Evolutionary conservation across 768 basidiomycete species (phyloP).

Genomic region (Suillus plorans): DNA sequence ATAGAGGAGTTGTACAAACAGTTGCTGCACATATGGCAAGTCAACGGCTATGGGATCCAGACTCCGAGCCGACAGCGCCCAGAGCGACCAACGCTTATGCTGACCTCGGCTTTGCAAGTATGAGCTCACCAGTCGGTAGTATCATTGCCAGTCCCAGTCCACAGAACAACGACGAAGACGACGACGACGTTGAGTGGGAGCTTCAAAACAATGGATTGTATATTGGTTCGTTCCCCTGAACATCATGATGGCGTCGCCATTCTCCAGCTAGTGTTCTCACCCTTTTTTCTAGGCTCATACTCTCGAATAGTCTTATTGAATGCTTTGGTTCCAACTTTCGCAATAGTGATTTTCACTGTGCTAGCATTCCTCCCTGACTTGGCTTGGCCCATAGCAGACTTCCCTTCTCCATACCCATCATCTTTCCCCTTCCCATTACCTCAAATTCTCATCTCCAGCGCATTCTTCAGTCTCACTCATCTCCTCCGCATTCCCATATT

Average conservation of each 20-base stretch:
- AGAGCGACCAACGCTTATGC: slow-evolving; percentile 9
- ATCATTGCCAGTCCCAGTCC: slow-evolving; percentile 34
- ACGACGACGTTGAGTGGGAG: slow-evolving; percentile 46
- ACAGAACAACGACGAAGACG: slow-evolving; percentile 41
- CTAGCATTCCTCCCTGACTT: slow-evolving; percentile 51
- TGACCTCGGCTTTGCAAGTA: slow-evolving; percentile 25
- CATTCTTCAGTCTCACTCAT: slow-evolving; percentile 45
- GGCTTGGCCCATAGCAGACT: slow-evolving; percentile 42
- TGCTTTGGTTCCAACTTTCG: slow-evolving; percentile 57
- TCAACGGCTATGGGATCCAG: slow-evolving; percentile 20
- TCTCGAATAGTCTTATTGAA: slow-evolving; percentile 52
- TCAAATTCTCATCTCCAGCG: slow-evolving; percentile 59
- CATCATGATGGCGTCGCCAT: neutral
- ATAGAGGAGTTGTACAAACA: slow-evolving; percentile 32
- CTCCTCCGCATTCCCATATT: slow-evolving; percentile 32
- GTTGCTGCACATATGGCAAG: slow-evolving; percentile 23
- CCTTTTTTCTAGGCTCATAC: slow-evolving; percentile 56
- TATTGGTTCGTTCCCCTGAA: slow-evolving; percentile 35
- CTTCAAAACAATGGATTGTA: slow-evolving; percentile 52
- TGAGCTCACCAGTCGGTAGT: slow-evolving; percentile 33
- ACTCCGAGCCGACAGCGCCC: neutral
- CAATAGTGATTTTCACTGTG: slow-evolving; percentile 46
- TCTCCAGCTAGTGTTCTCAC: no score
- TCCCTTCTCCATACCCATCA: slow-evolving; percentile 41
- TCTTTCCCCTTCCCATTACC: slow-evolving; percentile 64